Conservation (phyloP, 352 stramenopile genomes). For the Hyaloperonospora arabidopsidis region DNA sequence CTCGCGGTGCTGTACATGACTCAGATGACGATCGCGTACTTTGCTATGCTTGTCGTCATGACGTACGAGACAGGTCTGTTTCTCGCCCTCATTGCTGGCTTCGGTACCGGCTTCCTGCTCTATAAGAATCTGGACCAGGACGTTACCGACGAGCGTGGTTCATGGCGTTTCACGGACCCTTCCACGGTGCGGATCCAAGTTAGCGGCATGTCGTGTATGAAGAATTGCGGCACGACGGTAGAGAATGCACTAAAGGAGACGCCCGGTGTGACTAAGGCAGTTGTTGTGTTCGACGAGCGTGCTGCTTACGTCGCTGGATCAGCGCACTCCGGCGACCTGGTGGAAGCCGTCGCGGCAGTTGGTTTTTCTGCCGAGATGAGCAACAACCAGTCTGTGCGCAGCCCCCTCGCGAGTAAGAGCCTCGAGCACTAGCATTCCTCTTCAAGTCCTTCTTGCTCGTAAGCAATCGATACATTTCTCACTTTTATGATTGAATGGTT, state of each 20-base stretch:
- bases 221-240: slow-evolving; percentile 92
- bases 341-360: slow-evolving; percentile 54
- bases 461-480: slow-evolving; percentile 28
- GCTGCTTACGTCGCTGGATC: slow-evolving; percentile 66
- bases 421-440: slow-evolving; percentile 14
- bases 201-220: slow-evolving; percentile 91
- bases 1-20: slow-evolving; percentile 67
- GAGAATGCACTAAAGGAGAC: slow-evolving; percentile 60
- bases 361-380: slow-evolving; percentile 56
- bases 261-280: slow-evolving; percentile 60
- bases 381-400: slow-evolving; percentile 18
- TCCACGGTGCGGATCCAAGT: slow-evolving; percentile 71
- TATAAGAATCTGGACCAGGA: slow-evolving; percentile 73
- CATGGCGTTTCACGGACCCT: slow-evolving; percentile 61
- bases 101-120: slow-evolving; percentile 56
- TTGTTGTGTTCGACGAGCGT: slow-evolving; percentile 70
- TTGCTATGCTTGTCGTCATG: slow-evolving; percentile 81
- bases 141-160: slow-evolving; percentile 58
- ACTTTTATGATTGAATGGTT: slow-evolving; percentile 19
- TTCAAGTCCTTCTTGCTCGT: slow-evolving; percentile 17
- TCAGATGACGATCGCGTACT: slow-evolving; percentile 77
- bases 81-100: slow-evolving; percentile 56
- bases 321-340: slow-evolving; percentile 41
- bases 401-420: slow-evolving; percentile 55
- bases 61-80: slow-evolving; percentile 75